These are phyloP conservation scores for Polytrichum commune DNA, from an alignment of 225 moss, liverwort and hornwort genomes.

Conservation along the genomic window DNA sequence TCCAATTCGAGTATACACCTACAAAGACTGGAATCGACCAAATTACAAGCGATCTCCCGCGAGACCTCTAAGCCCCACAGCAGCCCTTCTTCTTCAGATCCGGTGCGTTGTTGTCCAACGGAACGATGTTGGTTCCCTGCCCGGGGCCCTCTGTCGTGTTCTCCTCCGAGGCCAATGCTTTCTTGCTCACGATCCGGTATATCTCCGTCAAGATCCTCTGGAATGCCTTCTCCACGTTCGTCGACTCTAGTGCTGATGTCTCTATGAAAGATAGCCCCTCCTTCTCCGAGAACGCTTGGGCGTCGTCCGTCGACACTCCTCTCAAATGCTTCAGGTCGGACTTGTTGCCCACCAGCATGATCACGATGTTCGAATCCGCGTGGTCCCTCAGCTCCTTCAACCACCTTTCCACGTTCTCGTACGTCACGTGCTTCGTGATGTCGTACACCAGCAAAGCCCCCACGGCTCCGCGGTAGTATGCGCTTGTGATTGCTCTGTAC, in stretches of 20 bases:
- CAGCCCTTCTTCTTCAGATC: conserved; percentile 22
- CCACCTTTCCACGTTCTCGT: conserved; percentile 39
- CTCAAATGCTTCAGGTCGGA: conserved; percentile 31
- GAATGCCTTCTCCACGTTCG: conserved; percentile 30
- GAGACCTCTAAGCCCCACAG: conserved; percentile 8
- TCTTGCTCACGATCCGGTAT: conserved; percentile 42
- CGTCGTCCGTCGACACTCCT: conserved; percentile 33
- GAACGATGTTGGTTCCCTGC: conserved; percentile 48
- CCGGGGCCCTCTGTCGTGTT: conserved; percentile 50
- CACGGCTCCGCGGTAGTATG: conserved; percentile 34
- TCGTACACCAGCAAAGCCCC: conserved; percentile 36
- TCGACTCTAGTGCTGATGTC: conserved; percentile 34
- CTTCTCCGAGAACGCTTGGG: conserved; percentile 30
- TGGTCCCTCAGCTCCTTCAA: conserved; percentile 43
- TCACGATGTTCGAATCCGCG: conserved; percentile 38
- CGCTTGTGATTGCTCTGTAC: conserved; percentile 39
- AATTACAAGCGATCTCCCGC: too few relatives aligned
- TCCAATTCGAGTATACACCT: conserved; percentile 5
- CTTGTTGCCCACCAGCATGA: conserved; percentile 35
- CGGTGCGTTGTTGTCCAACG: conserved; percentile 15
- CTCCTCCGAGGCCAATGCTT: conserved; percentile 58
- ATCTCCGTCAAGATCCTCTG: conserved; percentile 33
- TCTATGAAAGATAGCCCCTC: conserved; percentile 38
- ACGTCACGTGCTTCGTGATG: conserved; percentile 31
- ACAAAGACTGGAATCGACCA: not conserved